Evolutionary conservation across 352 stramenopile genomes (phyloP).

Genomic region (Phytophthora sp.): DNA sequence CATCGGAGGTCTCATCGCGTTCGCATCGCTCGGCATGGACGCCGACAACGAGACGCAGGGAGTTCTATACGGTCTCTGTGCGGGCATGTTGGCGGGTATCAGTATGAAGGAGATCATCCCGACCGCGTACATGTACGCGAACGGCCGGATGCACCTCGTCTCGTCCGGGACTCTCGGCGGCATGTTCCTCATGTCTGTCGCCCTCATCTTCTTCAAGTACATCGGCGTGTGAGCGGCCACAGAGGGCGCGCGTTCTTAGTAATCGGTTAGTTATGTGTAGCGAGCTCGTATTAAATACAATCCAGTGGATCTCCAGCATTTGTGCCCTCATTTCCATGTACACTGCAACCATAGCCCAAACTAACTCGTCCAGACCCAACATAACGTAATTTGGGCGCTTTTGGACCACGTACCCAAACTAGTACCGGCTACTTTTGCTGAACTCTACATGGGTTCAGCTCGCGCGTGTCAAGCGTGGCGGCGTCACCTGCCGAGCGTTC

Average conservation of each 20-base stretch:
- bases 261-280: conserved; percentile 23
- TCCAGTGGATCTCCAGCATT: conserved; percentile 15
- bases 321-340: neutral
- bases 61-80: conserved; percentile 92
- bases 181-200: conserved; percentile 90
- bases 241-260: conserved; percentile 8
- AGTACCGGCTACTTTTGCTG: neutral
- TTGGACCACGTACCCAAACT: too few relatives aligned
- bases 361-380: neutral
- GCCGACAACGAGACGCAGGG: conserved; percentile 80
- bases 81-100: conserved; percentile 95
- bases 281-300: conserved; percentile 18
- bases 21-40: conserved; percentile 77
- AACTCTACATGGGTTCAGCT: conserved; percentile 4
- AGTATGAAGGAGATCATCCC: conserved; percentile 92
- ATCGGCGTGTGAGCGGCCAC: conserved; percentile 42
- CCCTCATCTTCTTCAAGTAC: conserved; percentile 90
- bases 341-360: neutral
- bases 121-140: conserved; percentile 92
- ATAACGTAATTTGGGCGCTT: neutral
- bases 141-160: conserved; percentile 83
- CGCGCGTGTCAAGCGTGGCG: conserved; percentile 9
- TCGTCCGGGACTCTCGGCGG: conserved; percentile 81
- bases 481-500: neutral
- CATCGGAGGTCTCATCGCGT: conserved; percentile 90